phyloP scores from a whole-genome alignment of 1,139 yeast species.

The Candida pseudoviswanathii region DNA sequence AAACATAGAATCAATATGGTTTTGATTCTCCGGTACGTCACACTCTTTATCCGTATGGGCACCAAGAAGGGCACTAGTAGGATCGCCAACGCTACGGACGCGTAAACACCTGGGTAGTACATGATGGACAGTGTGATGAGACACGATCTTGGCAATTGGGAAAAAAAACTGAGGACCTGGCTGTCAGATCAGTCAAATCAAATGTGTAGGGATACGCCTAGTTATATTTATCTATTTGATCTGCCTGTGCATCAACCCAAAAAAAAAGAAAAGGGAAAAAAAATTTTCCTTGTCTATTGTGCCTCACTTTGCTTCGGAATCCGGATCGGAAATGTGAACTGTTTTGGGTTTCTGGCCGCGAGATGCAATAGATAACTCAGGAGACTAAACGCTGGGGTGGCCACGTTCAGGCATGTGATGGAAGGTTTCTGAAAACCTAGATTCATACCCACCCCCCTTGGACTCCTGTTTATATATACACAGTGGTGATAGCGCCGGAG shows the following conservation, averaged over 20 bases:
- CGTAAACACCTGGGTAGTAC: conserved; percentile 23
- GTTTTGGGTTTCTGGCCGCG: not conserved
- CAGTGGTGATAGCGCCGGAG: too few species aligned
- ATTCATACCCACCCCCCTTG: too few species aligned
- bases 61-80: conserved; percentile 23
- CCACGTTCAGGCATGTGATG: too few species aligned
- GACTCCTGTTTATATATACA: too few species aligned
- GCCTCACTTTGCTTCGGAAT: not conserved
- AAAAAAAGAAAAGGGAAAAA: not conserved
- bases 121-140: conserved; percentile 12
- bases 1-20: conserved; percentile 15
- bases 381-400: too few species aligned
- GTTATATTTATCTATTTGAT: not conserved
- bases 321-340: conserved; percentile 3
- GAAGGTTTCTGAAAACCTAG: too few species aligned
- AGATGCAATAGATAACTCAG: not conserved
- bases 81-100: conserved; percentile 20
- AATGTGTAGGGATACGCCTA: too few species aligned
- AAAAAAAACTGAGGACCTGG: too few species aligned
- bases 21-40: conserved; percentile 15
- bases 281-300: not conserved
- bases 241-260: not conserved
- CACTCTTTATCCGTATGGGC: conserved; percentile 19
- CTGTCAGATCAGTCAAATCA: too few species aligned
- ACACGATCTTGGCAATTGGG: not conserved